Evolutionary conservation across 306 rosid genomes (phyloP), one percentile per base, ranked within the genome.

Genomic region (Pterocarpus santalinus): DNA sequence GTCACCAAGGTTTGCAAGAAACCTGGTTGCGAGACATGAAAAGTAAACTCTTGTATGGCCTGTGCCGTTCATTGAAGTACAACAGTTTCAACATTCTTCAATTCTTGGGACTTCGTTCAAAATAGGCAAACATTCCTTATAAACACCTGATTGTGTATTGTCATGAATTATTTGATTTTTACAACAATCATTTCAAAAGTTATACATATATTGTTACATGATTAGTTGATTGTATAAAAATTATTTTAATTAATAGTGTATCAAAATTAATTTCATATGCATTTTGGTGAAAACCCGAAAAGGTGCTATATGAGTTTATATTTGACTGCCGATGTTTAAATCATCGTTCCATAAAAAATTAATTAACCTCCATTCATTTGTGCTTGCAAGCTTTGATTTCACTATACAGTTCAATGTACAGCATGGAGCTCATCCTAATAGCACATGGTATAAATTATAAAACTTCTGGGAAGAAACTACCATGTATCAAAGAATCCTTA

Each of bases 21-120:
- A 1, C 28, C 28, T 1, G 28, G 28, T 22, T 22, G 28, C 28
- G 28, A 22, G 28, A 22, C 28, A 22, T 28, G 66, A 52, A 64
- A 22, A 14, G 2, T 15, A 91, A 93, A 75, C 91, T 86, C 22
- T 93, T 93, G 4, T 64, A 93, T 61, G 32, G 68, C 58, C 10
- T 65, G 5, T 81, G 61, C 51, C 12, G 17, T 66, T 33, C 64
- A 64, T 30, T 32, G 13, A 13, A 32, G 61, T 10, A n/a, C 32
- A 30, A 7, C 52, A 3, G 3, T 46, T 43, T 68, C 38, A 12
- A 41, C 46, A n/a, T 43, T 28, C 34, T 47, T 68, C 66, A 58
- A 28, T 46, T 6, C 12, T 34, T 15, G 57, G 34, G 35, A 53
- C 32, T 36, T 75, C 7, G 8, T 22, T 51, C 3, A 15, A 67